Base-by-base conservation (phyloP, 2,329 filamentous ascomycete species). In the Thermothelomyces thermophilus region DNA sequence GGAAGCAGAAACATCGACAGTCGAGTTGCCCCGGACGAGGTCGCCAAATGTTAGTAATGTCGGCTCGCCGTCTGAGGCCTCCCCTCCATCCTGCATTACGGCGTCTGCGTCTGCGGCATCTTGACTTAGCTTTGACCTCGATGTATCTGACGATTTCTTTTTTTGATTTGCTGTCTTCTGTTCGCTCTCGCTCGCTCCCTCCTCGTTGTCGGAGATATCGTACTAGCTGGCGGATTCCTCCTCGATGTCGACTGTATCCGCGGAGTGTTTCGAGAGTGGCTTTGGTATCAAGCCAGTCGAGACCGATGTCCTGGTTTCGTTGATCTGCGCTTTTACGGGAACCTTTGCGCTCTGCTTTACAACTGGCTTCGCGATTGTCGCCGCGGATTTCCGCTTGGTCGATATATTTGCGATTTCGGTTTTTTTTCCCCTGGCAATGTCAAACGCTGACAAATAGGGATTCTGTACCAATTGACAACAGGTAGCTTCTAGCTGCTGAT, bases 11-110 rank as follows among this genome's bases (percentile, higher is more conserved):
- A 95, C 87, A 58, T 95, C 87, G 60, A 95, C 84, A 43, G 84
- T 79, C 56, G 86, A 49, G 49, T 52, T 77, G 50, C 83, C 81
- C 58, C 83, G 84, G 36, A 95, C 75, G 40, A 94, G 80, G 64
- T 97, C 91, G 60, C 90, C 91, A 65, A 97, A 95, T 0, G 89
- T 87, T 3, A 87, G 86, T 26, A 70, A 73, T 16, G 71, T 68
- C 5, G 68, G 70, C 39, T 69, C 71, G 51, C 77, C 74, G 30
- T 72, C 73, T 30, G 53, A 51, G 39, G 67, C 68, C 36, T 62
- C 64, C 44, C 66, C 67, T 33, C 63, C 60, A 1, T 55, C 52
- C 36, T 48, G 53, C 60, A 62, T 59, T 19, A 58, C 56, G 9
- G 55, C 46, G 40, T 61, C 59, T 17, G 11, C 53, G 39, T 49